phyloP scores from a whole-genome alignment of 1,284 basidiomycete species.

The Trichosporon sp. region DNA sequence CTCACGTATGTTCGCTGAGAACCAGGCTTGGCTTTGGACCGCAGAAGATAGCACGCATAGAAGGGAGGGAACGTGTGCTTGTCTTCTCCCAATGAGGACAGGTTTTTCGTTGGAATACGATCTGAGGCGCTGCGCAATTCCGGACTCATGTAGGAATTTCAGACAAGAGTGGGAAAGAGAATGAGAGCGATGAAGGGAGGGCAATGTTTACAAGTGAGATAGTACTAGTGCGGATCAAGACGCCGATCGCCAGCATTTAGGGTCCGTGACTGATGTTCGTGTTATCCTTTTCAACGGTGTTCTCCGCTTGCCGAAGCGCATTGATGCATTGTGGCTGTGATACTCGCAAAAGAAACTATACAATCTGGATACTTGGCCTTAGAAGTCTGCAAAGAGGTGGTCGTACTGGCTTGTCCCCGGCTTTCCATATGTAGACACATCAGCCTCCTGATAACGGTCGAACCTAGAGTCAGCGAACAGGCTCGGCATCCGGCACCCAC shows the following conservation, averaged over 20 bases:
- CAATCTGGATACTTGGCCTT: neutral
- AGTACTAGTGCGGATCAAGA: neutral
- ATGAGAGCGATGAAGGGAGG: too few species aligned
- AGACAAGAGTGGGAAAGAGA: too few species aligned
- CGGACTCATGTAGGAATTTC: neutral
- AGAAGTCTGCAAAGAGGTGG: slow-evolving; percentile 49
- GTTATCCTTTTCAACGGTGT: neutral
- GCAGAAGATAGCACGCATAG: slow-evolving; percentile 84
- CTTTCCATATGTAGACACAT: slow-evolving; percentile 51
- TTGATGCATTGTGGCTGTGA: neutral
- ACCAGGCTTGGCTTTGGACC: slow-evolving; percentile 59
- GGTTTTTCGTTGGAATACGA: slow-evolving; percentile 19
- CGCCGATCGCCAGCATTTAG: neutral
- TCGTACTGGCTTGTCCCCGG: slow-evolving; percentile 48
- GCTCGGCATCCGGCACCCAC: slow-evolving; percentile 54
- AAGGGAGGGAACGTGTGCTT: slow-evolving; percentile 68
- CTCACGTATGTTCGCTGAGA: slow-evolving; percentile 58
- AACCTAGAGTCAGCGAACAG: slow-evolving; percentile 33
- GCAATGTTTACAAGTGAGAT: too few species aligned
- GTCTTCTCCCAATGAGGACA: slow-evolving; percentile 49
- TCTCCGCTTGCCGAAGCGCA: neutral
- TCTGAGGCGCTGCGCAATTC: neutral
- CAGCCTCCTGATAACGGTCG: slow-evolving; percentile 51
- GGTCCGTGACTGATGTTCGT: neutral
- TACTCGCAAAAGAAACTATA: neutral